These are phyloP conservation scores for Yamadazyma diospyri DNA, from an alignment of 1,139 yeast genomes.

Conservation along the genomic window DNA sequence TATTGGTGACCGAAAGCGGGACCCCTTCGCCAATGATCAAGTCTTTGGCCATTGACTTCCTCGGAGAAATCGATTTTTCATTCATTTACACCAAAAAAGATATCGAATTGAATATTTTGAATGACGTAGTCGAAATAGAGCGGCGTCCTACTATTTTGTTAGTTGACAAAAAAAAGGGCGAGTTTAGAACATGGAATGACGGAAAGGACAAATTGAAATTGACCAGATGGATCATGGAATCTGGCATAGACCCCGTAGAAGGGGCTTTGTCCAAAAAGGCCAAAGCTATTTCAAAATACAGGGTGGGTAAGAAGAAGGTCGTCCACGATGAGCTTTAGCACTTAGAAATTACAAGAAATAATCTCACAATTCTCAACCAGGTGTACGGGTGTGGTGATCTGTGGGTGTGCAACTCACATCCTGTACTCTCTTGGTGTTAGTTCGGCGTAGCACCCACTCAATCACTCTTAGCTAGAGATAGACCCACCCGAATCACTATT, in stretches of 20 bases:
- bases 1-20: constrained; percentile 45
- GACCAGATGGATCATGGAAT: constrained; percentile 32
- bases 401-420: too few relatives aligned
- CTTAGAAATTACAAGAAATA: too few relatives aligned
- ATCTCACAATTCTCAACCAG: too few relatives aligned
- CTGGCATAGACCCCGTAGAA: constrained; percentile 31
- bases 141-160: constrained; percentile 30
- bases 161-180: constrained; percentile 21
- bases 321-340: constrained; percentile 35
- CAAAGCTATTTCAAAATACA: constrained; percentile 27
- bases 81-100: constrained; percentile 17
- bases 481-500: too few relatives aligned
- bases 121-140: constrained; percentile 22
- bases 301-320: constrained; percentile 22
- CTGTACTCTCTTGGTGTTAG: too few relatives aligned
- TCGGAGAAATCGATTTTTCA: constrained; percentile 32
- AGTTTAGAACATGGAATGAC: constrained; percentile 21
- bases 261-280: constrained; percentile 40
- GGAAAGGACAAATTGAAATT: constrained; percentile 32
- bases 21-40: constrained; percentile 62
- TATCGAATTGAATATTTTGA: constrained; percentile 13
- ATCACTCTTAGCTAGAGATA: too few relatives aligned
- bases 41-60: constrained; percentile 72
- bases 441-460: too few relatives aligned
- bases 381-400: too few relatives aligned